Evolutionary conservation across 1,139 yeast species (phyloP).

Genomic region (Zygosaccharomyces pseudobailii): DNA sequence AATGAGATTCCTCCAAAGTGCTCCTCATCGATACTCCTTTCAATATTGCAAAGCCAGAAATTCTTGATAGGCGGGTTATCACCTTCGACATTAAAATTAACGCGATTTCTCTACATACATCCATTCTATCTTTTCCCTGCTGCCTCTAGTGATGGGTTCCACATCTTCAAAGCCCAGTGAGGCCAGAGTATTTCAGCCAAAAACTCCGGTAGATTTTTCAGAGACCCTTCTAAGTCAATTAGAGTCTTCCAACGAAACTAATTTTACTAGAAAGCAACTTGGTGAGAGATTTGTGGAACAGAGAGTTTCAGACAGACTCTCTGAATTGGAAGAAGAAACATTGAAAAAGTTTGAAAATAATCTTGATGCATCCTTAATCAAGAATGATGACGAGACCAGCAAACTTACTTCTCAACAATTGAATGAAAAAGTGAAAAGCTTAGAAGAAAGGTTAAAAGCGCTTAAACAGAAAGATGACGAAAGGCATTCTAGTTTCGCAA

Average conservation of each 20-base stretch:
- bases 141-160: constrained; percentile 42
- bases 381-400: constrained; percentile 34
- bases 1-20: neutral
- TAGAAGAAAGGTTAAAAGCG: constrained; percentile 40
- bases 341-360: constrained; percentile 50
- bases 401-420: constrained; percentile 33
- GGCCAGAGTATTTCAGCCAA: constrained; percentile 62
- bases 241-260: constrained; percentile 71
- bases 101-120: neutral
- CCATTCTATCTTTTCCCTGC: neutral
- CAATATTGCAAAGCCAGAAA: neutral
- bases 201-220: constrained; percentile 71
- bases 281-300: constrained; percentile 76
- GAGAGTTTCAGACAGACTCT: constrained; percentile 62
- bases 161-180: constrained; percentile 53
- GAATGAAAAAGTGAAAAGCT: constrained; percentile 41
- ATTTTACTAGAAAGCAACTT: constrained; percentile 75
- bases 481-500: constrained; percentile 18
- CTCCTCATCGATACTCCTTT: neutral
- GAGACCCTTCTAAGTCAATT: constrained; percentile 65
- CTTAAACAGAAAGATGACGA: constrained; percentile 37
- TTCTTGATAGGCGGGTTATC: neutral
- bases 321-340: constrained; percentile 57
- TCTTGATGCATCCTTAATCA: constrained; percentile 42
- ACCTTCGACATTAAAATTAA: neutral